Percentiles rank a stretch among this genome's conserved stretches.
Evolutionary conservation across 176 grass and related monocot genomes (phyloP).

Genomic region (Musa itinerans): DNA sequence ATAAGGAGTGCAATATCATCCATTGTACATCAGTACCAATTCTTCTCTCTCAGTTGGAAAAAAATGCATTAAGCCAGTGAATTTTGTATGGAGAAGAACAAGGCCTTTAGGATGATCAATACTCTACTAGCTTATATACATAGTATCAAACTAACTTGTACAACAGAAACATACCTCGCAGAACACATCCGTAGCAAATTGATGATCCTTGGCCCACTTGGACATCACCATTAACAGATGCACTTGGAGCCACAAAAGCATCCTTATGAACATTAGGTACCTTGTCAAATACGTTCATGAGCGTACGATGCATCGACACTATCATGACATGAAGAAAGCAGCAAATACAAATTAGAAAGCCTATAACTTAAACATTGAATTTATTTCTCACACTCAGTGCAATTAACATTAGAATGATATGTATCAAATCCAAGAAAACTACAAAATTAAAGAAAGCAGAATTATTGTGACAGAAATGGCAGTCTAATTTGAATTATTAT

Average conservation of each 20-base stretch:
- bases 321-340: slow-evolving; percentile 10
- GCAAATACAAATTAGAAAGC: background rate
- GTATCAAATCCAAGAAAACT: background rate
- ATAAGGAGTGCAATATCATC: too few species aligned
- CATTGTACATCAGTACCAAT: too few species aligned
- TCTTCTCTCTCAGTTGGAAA: background rate
- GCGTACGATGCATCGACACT: slow-evolving; percentile 86
- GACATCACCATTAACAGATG: slow-evolving; percentile 86
- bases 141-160: background rate
- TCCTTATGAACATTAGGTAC: slow-evolving; percentile 64
- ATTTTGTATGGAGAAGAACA: background rate
- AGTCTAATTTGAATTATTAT: too few species aligned
- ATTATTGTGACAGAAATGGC: too few species aligned
- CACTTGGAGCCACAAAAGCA: slow-evolving; percentile 89
- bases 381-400: background rate
- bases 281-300: slow-evolving; percentile 85
- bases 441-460: background rate
- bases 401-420: background rate
- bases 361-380: background rate
- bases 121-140: background rate
- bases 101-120: background rate
- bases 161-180: slow-evolving; percentile 66
- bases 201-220: slow-evolving; percentile 77
- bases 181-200: slow-evolving; percentile 89
- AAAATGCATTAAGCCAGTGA: background rate